phyloP scores from a whole-genome alignment of 345 rosid genomes.

The Crucihimalaya himalaica region DNA sequence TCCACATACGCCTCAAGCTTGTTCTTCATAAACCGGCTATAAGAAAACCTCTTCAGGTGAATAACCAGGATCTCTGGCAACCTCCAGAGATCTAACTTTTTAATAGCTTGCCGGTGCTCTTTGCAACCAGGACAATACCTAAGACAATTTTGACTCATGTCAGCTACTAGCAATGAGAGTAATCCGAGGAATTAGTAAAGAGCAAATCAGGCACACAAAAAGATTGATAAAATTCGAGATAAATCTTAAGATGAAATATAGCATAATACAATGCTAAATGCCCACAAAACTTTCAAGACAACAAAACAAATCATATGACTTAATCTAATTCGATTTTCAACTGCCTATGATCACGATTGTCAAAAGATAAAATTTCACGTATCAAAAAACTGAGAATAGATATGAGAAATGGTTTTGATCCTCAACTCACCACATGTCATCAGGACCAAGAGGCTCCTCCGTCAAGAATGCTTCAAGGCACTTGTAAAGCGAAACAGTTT shows the following conservation, averaged over 20 bases:
- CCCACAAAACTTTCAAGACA: neutral
- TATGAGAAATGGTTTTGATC: conserved; percentile 9
- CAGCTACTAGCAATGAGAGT: conserved; percentile 16
- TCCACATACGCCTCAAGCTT: conserved; percentile 93
- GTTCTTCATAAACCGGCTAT: conserved; percentile 80
- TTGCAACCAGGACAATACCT: conserved; percentile 98
- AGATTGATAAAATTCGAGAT: neutral
- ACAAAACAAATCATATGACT: neutral
- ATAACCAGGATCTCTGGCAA: conserved; percentile 89
- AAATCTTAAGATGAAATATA: conserved; percentile 6
- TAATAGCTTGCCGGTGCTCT: conserved; percentile 83
- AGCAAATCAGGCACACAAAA: conserved; percentile 1
- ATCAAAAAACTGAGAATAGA: conserved; percentile 14
- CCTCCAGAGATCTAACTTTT: conserved; percentile 97
- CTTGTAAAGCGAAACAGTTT: conserved; percentile 76
- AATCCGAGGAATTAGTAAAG: neutral
- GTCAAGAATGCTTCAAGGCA: conserved; percentile 97
- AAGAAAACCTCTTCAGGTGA: conserved; percentile 95
- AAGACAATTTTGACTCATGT: conserved; percentile 31
- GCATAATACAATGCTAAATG: neutral
- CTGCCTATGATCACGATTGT: neutral
- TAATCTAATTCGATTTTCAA: neutral
- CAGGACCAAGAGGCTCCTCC: conserved; percentile 99
- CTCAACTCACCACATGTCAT: conserved; percentile 94
- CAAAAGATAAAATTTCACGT: neutral